phyloP scores from a whole-genome alignment of 129 eudicot species.

The Saposhnikovia divaricata region DNA sequence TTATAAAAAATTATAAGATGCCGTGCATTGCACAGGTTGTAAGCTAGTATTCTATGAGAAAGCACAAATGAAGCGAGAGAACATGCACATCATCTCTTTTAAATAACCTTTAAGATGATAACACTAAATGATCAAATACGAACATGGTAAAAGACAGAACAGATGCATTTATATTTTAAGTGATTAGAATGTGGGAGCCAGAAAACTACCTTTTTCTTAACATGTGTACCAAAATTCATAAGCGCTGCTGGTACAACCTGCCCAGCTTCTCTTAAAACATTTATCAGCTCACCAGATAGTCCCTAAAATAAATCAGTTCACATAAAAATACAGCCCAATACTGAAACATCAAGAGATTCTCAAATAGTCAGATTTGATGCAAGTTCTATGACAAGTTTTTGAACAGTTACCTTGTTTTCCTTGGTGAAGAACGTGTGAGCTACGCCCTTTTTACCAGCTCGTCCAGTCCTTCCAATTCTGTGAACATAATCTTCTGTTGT shows the following conservation, averaged over 20 bases:
- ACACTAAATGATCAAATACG: background rate
- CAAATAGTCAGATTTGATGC: background rate
- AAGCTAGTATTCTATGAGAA: background rate
- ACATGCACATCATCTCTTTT: background rate
- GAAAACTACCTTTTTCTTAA: slow-evolving; percentile 76
- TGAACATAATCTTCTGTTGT: slow-evolving; percentile 98
- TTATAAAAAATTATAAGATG: no score
- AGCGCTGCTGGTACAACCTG: slow-evolving; percentile 80
- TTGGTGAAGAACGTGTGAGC: slow-evolving; percentile 94
- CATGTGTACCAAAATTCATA: slow-evolving; percentile 91
- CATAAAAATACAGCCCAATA: background rate
- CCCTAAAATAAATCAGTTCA: slow-evolving; percentile 31
- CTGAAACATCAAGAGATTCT: background rate
- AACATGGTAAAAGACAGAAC: background rate
- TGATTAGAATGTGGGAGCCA: background rate
- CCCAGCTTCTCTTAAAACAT: slow-evolving; percentile 95
- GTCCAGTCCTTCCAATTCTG: slow-evolving; percentile 93
- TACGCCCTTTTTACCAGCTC: slow-evolving; percentile 97
- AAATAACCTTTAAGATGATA: background rate
- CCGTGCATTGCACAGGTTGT: no score
- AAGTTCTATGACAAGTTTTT: background rate
- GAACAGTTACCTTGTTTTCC: slow-evolving; percentile 65
- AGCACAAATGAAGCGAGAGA: background rate
- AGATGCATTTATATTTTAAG: background rate
- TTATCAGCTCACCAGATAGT: slow-evolving; percentile 91